phyloP scores from a whole-genome alignment of 2,329 filamentous ascomycete species.

The Leptographium radiaticola region DNA sequence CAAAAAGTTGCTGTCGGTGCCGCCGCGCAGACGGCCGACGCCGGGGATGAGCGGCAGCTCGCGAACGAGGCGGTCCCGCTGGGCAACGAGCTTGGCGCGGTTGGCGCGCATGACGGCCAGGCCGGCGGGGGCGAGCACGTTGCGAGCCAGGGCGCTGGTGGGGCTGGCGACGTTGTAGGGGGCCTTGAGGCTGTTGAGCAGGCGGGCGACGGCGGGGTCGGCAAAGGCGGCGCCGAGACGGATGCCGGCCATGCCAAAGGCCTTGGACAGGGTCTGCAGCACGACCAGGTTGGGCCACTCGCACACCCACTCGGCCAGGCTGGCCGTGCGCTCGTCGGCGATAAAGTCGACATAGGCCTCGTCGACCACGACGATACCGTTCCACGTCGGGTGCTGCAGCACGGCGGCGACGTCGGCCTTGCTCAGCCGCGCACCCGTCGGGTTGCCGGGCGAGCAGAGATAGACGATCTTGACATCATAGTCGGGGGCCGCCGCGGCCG shows the following conservation, averaged over 20 bases:
- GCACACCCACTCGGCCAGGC: conserved; percentile 78
- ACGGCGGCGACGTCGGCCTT: conserved; percentile 63
- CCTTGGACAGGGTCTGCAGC: conserved; percentile 97
- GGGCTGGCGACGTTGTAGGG: conserved; percentile 92
- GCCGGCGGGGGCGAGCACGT: conserved; percentile 55
- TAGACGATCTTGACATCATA: conserved; percentile 75
- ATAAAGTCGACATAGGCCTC: conserved; percentile 96
- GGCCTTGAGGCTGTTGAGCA: conserved; percentile 88
- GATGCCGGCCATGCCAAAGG: conserved; percentile 90
- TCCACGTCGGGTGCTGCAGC: conserved; percentile 83
- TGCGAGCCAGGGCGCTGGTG: conserved; percentile 66
- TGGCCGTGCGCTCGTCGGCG: conserved; percentile 46
- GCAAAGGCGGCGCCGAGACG: conserved; percentile 79
- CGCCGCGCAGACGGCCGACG: conserved; percentile 70
- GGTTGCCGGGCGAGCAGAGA: conserved; percentile 90
- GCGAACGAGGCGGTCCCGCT: conserved; percentile 61
- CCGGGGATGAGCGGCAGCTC: conserved; percentile 66
- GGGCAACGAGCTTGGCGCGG: conserved; percentile 54
- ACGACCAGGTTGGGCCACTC: conserved; percentile 95
- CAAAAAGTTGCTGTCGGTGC: conserved; percentile 74
- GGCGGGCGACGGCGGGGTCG: conserved; percentile 54
- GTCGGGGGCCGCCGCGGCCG: conserved; percentile 15
- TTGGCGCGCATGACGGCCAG: conserved; percentile 61
- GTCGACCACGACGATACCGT: conserved; percentile 84
- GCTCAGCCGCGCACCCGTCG: conserved; percentile 65